These are phyloP conservation scores for Lactarius deliciosus DNA, from an alignment of 768 basidiomycete genomes.

Conservation along the genomic window DNA sequence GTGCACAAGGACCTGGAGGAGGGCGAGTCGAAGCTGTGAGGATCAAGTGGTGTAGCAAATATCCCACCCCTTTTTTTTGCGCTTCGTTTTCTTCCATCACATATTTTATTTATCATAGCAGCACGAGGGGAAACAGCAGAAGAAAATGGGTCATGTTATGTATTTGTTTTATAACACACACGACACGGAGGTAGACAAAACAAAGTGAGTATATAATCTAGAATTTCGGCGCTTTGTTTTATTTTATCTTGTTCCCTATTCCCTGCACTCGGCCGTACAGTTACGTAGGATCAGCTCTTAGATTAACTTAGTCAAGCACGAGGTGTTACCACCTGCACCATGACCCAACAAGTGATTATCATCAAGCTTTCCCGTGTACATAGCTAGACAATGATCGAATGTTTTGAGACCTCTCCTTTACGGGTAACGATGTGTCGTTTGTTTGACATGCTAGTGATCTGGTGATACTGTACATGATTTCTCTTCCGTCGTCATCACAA, in stretches of 20 bases:
- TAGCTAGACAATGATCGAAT: not conserved
- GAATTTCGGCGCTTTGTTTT: not conserved
- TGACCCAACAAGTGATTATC: not conserved
- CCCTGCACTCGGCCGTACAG: not conserved
- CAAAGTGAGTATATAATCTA: not conserved
- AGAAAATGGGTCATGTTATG: not conserved
- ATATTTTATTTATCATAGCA: not conserved
- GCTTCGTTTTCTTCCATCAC: conserved; percentile 33
- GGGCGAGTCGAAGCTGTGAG: conserved; percentile 14
- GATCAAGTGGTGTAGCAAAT: not conserved
- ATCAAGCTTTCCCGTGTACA: not conserved
- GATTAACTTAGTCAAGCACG: not conserved
- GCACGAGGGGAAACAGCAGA: not conserved
- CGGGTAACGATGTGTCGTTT: not conserved
- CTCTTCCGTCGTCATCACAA: not conserved
- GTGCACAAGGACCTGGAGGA: conserved; percentile 12
- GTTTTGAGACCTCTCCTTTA: not conserved
- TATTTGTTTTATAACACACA: not conserved
- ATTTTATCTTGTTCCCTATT: not conserved
- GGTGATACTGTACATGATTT: not conserved
- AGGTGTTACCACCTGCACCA: no score
- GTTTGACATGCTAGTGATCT: not conserved
- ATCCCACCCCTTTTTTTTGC: not conserved
- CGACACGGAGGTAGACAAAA: conserved; percentile 1
- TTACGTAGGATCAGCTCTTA: not conserved